Conservation (phyloP, 129 eudicot species). For the Chrysanthemum seticuspe region DNA sequence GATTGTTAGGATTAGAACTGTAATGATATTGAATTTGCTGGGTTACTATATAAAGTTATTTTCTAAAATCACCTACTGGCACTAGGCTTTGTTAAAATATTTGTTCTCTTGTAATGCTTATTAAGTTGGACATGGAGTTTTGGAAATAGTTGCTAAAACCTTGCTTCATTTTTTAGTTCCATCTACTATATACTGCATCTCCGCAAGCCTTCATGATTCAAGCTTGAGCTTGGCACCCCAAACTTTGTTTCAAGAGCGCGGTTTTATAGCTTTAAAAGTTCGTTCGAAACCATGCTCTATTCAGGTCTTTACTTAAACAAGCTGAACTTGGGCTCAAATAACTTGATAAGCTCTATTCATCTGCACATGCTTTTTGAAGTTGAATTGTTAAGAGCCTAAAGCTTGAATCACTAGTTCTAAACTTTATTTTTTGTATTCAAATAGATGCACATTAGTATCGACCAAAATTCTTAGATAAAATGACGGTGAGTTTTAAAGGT, state of each 20-base stretch:
- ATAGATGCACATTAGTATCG: too few species aligned
- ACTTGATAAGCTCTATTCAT: too few species aligned
- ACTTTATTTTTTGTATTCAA: too few species aligned
- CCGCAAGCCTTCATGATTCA: not conserved
- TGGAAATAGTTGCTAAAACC: not conserved
- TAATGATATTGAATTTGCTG: slow-evolving; percentile 27
- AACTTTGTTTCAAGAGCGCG: too few species aligned
- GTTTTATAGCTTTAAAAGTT: not conserved
- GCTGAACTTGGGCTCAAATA: too few species aligned
- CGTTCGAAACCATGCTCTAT: not conserved
- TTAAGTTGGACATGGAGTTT: not conserved
- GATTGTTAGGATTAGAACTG: slow-evolving; percentile 28
- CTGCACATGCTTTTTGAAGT: too few species aligned
- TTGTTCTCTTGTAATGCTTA: not conserved
- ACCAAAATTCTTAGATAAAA: too few species aligned
- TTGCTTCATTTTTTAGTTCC: not conserved
- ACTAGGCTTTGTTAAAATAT: not conserved
- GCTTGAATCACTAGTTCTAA: too few species aligned
- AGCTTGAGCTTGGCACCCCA: not conserved
- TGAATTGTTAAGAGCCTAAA: too few species aligned
- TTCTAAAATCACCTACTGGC: not conserved
- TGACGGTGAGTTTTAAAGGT: too few species aligned
- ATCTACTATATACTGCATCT: not conserved
- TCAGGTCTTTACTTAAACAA: too few species aligned
- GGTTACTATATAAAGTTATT: slow-evolving; percentile 12